A percentile compares a stretch with the other conserved stretches of the same genome.
phyloP scores from a whole-genome alignment of 2,329 filamentous ascomycete genomes.

The Chaetomiaceae sp. region DNA sequence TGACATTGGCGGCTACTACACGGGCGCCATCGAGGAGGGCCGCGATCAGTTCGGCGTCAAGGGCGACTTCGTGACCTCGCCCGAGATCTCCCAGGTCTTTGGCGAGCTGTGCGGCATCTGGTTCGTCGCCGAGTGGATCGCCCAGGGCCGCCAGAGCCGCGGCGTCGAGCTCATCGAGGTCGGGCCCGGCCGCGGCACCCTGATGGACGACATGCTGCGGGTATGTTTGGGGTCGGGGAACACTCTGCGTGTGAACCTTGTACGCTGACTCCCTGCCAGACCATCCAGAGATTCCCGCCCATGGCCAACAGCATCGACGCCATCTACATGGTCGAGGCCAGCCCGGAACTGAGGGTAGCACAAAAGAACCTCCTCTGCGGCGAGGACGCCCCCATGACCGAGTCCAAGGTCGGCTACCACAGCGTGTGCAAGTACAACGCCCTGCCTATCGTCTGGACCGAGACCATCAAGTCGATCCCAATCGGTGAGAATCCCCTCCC shows the following conservation, averaged over 20 bases:
- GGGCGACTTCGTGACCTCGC: slow-evolving; percentile 94
- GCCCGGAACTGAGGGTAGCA: slow-evolving; percentile 65
- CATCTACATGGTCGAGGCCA: slow-evolving; percentile 96
- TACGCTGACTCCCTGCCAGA: slow-evolving; percentile 44
- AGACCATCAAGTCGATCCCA: slow-evolving; percentile 80
- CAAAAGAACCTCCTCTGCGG: slow-evolving; percentile 83
- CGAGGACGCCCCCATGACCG: slow-evolving; percentile 57
- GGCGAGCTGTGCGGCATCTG: slow-evolving; percentile 91
- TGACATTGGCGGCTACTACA: slow-evolving; percentile 91
- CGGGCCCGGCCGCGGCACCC: slow-evolving; percentile 85
- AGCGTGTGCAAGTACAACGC: slow-evolving; percentile 71
- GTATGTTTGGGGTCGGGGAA: slow-evolving; percentile 53
- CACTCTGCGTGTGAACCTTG: neutral
- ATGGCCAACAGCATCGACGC: slow-evolving; percentile 73
- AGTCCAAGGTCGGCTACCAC: slow-evolving; percentile 68
- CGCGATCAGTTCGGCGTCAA: slow-evolving; percentile 87
- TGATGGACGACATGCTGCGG: slow-evolving; percentile 94
- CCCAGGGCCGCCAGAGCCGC: slow-evolving; percentile 67
- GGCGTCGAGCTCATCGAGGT: slow-evolving; percentile 90
- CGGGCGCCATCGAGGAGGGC: slow-evolving; percentile 60
- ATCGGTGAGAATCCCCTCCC: slow-evolving; percentile 44
- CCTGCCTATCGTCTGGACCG: slow-evolving; percentile 81
- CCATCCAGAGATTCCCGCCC: slow-evolving; percentile 74
- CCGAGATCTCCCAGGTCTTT: slow-evolving; percentile 96
- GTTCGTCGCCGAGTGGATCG: slow-evolving; percentile 95